Percentiles rank a stretch among this genome's conserved stretches.
These are phyloP conservation scores for Eucalyptus marginata DNA, from an alignment of 345 rosid species.

Conservation along the genomic window DNA sequence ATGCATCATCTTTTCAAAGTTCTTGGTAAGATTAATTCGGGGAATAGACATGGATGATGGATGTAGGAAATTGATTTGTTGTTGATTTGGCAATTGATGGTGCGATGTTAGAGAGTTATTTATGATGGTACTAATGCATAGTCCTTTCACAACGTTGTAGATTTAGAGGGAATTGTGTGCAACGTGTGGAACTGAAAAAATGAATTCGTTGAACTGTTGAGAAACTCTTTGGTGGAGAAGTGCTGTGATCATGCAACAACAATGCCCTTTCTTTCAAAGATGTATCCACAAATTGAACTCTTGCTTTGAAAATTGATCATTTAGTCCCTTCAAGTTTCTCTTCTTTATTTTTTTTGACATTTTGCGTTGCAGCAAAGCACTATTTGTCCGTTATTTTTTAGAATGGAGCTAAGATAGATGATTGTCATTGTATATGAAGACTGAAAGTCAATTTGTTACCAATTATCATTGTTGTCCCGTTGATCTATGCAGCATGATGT, in stretches of 20 bases:
- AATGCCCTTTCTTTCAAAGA: background rate
- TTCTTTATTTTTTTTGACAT: background rate
- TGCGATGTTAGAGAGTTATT: background rate
- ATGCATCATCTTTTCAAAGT: background rate
- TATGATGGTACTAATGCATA: background rate
- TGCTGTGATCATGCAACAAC: background rate
- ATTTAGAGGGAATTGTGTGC: background rate
- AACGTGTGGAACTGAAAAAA: background rate
- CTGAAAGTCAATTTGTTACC: background rate
- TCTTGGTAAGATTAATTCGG: background rate
- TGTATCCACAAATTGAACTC: background rate
- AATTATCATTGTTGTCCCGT: background rate
- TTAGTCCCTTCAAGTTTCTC: background rate
- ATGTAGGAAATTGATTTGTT: background rate
- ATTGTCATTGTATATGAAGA: background rate
- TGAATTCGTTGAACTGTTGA: background rate
- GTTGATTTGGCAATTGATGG: background rate
- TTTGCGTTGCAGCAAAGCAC: background rate
- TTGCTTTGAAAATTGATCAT: background rate
- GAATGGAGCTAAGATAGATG: background rate
- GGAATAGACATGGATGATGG: background rate
- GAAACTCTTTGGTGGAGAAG: background rate
- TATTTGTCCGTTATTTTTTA: background rate
- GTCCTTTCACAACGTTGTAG: background rate
- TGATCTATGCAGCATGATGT: conserved; percentile 73